phyloP scores from a whole-genome alignment of 2,329 filamentous ascomycete genomes.

The Massarina eburnea region DNA sequence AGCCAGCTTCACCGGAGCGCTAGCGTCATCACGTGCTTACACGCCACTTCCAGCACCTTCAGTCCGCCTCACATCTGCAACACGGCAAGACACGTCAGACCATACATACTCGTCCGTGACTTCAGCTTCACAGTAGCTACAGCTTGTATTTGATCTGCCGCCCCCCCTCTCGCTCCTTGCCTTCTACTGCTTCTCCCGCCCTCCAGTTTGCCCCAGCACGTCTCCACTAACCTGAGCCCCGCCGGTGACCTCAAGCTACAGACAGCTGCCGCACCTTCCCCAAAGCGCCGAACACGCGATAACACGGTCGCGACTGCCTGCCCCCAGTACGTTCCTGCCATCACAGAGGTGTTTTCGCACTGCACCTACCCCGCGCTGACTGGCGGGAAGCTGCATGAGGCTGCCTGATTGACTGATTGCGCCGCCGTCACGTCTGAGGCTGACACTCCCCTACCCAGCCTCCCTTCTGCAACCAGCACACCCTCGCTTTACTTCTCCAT shows the following conservation, averaged over 20 bases:
- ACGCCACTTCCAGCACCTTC: conserved; percentile 27
- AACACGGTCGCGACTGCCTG: not conserved
- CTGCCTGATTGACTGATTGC: conserved; percentile 14
- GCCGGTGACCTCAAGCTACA: conserved; percentile 12
- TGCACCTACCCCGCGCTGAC: not conserved
- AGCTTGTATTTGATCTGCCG: not conserved
- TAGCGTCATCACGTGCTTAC: conserved; percentile 19
- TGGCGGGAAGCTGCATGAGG: not conserved
- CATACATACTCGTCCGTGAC: not conserved
- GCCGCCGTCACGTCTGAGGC: conserved; percentile 26
- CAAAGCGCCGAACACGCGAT: not conserved
- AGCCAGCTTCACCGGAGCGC: conserved; percentile 17
- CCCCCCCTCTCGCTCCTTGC: not conserved
- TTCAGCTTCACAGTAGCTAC: not conserved
- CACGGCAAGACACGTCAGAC: conserved; percentile 38
- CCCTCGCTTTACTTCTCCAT: not conserved
- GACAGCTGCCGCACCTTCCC: conserved; percentile 7
- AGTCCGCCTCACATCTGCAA: conserved; percentile 35
- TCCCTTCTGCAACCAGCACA: conserved; percentile 4
- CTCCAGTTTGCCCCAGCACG: not conserved
- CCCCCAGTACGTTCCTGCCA: not conserved
- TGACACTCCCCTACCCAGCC: conserved; percentile 16
- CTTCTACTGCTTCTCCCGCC: not conserved
- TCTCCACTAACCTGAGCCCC: conserved; percentile 7
- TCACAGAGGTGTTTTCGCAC: not conserved